Evolutionary conservation across 768 basidiomycete genomes (phyloP), one percentile per base, ranked within the genome.

Genomic region (Inosperma sp.): DNA sequence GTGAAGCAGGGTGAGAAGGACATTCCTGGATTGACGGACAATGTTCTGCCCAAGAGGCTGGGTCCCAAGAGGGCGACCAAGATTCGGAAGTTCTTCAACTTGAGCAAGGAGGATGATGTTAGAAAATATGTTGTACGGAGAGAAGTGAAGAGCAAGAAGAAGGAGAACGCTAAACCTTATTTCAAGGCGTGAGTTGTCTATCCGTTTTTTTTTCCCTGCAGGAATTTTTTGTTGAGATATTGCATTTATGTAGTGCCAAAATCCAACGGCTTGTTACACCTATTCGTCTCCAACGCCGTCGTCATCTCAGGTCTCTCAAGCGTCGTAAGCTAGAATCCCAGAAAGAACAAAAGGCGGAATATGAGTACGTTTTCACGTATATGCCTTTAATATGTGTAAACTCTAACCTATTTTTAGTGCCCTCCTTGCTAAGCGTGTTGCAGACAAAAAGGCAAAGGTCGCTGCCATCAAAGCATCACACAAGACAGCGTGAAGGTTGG

Each of bases 21-120:
- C 21, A 83, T 98, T 65, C 83, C 93, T 21, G 94, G 92, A 22
- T 75, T 99, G 47, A 97, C 95, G 59, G 93, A 97, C 69, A 81
- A 69, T 59, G 84, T 94, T 59, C 81, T 97, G 42, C 93, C 94
- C 68, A 97, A 97, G 78, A 77, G 93, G 52, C 83, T 96, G 57
- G 95, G 95, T 52, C 95, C 95, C 65, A 97, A 98, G 86, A 76
- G 93, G 62, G 93, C 93, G 53, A 93, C 92, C 55, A 95, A 94
- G 83, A 97, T 99, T 73, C 81, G 93, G 70, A 81, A 73, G 66
- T 96, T 98, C 82, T 98, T 99, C 82, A 95, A 95, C 79, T 76
- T 97, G 67, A 78, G 80, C 75, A 97, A 98, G 82, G 87, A 94
- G 64, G 95, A 99, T 65, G 95, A 98, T 75, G 95, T 99, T 53